Evolutionary conservation across 2,329 filamentous ascomycete genomes (phyloP).

Genomic region (Bipolaris zeicola): DNA sequence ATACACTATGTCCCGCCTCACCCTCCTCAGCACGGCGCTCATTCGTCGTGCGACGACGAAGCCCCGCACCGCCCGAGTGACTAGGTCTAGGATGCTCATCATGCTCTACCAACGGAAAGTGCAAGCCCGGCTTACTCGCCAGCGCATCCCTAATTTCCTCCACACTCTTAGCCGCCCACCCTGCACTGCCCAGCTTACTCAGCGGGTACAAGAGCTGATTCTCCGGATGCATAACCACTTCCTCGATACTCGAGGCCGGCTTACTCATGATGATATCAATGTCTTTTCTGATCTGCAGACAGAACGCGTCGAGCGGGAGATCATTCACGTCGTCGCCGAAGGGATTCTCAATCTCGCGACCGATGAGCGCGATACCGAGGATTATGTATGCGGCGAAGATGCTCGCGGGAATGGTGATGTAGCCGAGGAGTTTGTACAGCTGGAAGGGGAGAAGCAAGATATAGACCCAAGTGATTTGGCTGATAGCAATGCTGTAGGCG

Average conservation of each 20-base stretch:
- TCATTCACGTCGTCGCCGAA: conserved; percentile 87
- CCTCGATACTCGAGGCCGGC: conserved; percentile 29
- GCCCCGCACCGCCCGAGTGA: not conserved
- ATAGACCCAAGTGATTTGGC: conserved; percentile 85
- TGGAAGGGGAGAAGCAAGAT: conserved; percentile 82
- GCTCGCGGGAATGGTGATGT: conserved; percentile 78
- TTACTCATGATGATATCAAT: conserved; percentile 71
- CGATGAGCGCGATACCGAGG: conserved; percentile 75
- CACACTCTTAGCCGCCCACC: conserved; percentile 33
- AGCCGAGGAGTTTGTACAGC: conserved; percentile 65
- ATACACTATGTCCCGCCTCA: not conserved
- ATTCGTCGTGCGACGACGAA: not conserved
- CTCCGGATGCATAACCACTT: conserved; percentile 47
- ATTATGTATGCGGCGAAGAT: conserved; percentile 79
- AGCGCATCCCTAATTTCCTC: not conserved
- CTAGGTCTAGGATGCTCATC: not conserved
- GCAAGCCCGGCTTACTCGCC: not conserved
- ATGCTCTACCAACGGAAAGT: not conserved
- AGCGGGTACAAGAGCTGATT: conserved; percentile 64
- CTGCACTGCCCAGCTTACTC: conserved; percentile 41
- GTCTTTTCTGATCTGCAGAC: conserved; percentile 73
- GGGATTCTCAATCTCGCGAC: conserved; percentile 82
- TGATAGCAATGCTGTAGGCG: conserved; percentile 83
- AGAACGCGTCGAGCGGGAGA: conserved; percentile 68
- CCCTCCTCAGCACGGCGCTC: not conserved